These are phyloP conservation scores for Calocybe gangraenosa DNA, from an alignment of 768 basidiomycete genomes.

Conservation along the genomic window DNA sequence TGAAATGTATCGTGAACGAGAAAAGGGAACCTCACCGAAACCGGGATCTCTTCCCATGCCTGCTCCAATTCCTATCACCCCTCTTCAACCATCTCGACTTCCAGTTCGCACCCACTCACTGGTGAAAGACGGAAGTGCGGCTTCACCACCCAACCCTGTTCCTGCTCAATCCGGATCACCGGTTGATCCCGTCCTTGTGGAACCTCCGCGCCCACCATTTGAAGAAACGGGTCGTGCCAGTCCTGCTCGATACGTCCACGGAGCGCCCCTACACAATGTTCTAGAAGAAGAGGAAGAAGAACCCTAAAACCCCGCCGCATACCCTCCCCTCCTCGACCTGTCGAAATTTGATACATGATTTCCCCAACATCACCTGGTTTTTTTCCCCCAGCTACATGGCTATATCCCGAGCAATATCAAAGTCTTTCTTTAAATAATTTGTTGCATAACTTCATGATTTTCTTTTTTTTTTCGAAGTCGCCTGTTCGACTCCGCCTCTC, in stretches of 20 bases:
- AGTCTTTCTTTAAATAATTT: background rate
- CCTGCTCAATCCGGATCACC: slow-evolving; percentile 23
- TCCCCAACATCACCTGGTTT: no score
- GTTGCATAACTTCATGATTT: slow-evolving; percentile 3
- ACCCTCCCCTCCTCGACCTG: background rate
- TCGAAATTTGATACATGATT: background rate
- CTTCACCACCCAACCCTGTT: slow-evolving; percentile 20
- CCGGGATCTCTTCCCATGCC: slow-evolving; percentile 19
- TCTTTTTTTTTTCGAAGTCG: no score
- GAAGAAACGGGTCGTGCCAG: slow-evolving; percentile 56
- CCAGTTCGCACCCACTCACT: slow-evolving; percentile 31
- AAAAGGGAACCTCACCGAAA: slow-evolving; percentile 40
- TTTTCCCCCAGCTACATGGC: background rate
- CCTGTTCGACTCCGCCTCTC: slow-evolving; percentile 12
- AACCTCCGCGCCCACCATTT: slow-evolving; percentile 29
- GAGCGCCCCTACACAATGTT: slow-evolving; percentile 83
- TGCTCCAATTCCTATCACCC: slow-evolving; percentile 24
- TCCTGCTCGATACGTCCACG: slow-evolving; percentile 75
- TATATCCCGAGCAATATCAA: background rate
- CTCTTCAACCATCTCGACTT: slow-evolving; percentile 34
- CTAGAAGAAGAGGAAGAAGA: slow-evolving; percentile 71
- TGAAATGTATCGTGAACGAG: slow-evolving; percentile 80
- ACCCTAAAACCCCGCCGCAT: background rate
- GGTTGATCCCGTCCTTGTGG: slow-evolving; percentile 22
- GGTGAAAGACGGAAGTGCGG: slow-evolving; percentile 15